These are phyloP conservation scores for Aspergillus novoparasiticus DNA, from an alignment of 2,329 filamentous ascomycete genomes.

Conservation along the genomic window DNA sequence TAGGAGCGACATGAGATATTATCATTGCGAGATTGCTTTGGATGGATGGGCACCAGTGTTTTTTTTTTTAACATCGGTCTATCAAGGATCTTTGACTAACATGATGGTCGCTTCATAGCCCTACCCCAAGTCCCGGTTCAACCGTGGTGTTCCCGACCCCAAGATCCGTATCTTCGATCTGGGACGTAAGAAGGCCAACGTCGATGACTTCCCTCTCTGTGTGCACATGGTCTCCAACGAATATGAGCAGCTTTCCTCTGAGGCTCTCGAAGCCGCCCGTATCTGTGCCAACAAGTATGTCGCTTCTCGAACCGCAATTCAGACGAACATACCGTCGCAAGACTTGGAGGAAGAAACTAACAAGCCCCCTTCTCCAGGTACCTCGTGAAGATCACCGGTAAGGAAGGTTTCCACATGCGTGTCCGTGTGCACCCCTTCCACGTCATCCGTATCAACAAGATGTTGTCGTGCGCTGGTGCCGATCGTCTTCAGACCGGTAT, in stretches of 20 bases:
- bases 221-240: slow-evolving; percentile 99
- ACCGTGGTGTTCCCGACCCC: slow-evolving; percentile 90
- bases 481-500: slow-evolving; percentile 99
- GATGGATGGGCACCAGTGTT: slow-evolving; percentile 7
- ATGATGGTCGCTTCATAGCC: slow-evolving; percentile 57
- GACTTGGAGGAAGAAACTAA: slow-evolving; percentile 1
- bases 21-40: background rate
- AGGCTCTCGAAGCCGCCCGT: slow-evolving; percentile 98
- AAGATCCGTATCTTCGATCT: slow-evolving; percentile 98
- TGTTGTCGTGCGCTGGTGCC: slow-evolving; percentile 99
- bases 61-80: slow-evolving; percentile 5
- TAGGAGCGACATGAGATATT: slow-evolving; percentile 1
- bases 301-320: background rate
- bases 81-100: slow-evolving; percentile 23
- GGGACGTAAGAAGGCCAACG: slow-evolving; percentile 95
- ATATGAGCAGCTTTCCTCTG: slow-evolving; percentile 99
- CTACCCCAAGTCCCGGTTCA: slow-evolving; percentile 99
- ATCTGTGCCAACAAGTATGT: slow-evolving; percentile 99
- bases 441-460: slow-evolving; percentile 99
- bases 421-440: slow-evolving; percentile 96
- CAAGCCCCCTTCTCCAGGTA: slow-evolving; percentile 49
- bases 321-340: slow-evolving; percentile 24
- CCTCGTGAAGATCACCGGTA: slow-evolving; percentile 69
- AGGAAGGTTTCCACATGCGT: slow-evolving; percentile 72
- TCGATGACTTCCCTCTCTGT: slow-evolving; percentile 99